Conservation (phyloP, 768 basidiomycete species). For the Lactarius indigo region DNA sequence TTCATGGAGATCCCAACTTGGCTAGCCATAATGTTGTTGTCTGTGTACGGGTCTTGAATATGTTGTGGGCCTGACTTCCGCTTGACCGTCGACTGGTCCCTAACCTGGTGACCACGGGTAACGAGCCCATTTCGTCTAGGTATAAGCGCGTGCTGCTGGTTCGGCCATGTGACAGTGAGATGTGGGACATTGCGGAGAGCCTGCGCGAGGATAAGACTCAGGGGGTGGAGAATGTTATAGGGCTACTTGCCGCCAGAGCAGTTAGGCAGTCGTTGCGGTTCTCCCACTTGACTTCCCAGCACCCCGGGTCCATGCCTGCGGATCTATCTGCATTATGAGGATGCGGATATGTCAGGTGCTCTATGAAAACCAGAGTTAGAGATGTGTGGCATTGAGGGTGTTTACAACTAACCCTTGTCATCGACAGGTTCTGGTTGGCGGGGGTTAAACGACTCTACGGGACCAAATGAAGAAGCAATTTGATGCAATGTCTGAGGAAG, state of each 20-base stretch:
- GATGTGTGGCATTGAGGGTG: not conserved
- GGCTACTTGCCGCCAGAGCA: slow-evolving; percentile 59
- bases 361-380: slow-evolving; percentile 1
- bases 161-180: slow-evolving; percentile 76
- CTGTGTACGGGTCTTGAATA: not conserved
- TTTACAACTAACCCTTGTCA: slow-evolving; percentile 17
- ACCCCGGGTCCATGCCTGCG: slow-evolving; percentile 51
- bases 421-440: slow-evolving; percentile 26
- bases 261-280: slow-evolving; percentile 72
- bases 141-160: slow-evolving; percentile 42
- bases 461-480: slow-evolving; percentile 59
- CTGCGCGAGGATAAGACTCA: slow-evolving; percentile 35
- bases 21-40: not conserved
- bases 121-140: slow-evolving; percentile 12
- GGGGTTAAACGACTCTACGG: slow-evolving; percentile 52
- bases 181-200: slow-evolving; percentile 67
- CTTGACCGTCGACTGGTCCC: not conserved
- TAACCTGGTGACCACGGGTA: slow-evolving; percentile 12
- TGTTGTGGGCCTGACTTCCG: slow-evolving; percentile 8
- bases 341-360: slow-evolving; percentile 10
- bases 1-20: not conserved
- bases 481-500: slow-evolving; percentile 45
- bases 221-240: not conserved
- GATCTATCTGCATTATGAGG: slow-evolving; percentile 60
- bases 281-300: slow-evolving; percentile 79